These are phyloP conservation scores for Colletotrichum sp. DNA, from an alignment of 2,329 filamentous ascomycete genomes.

Conservation along the genomic window DNA sequence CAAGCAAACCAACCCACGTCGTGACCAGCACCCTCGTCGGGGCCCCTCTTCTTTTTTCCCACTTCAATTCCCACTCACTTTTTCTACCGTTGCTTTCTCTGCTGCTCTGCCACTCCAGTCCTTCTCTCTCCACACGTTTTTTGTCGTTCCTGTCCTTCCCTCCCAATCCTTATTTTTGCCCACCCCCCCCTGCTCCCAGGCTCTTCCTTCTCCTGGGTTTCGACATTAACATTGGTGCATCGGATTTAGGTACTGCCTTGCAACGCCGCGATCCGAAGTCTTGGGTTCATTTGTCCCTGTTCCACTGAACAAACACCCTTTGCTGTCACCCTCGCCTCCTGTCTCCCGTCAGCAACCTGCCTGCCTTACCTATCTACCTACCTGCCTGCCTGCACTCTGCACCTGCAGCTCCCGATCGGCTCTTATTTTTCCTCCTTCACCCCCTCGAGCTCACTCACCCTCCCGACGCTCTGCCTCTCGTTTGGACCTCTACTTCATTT, in stretches of 20 bases:
- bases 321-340: neutral
- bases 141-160: neutral
- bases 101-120: neutral
- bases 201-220: neutral
- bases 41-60: neutral
- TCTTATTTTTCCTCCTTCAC: neutral
- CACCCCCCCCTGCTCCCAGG: neutral
- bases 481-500: neutral
- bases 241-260: neutral
- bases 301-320: slow-evolving; percentile 4
- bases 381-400: neutral
- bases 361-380: too few relatives aligned
- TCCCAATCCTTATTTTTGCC: neutral
- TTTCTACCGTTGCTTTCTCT: neutral
- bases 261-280: slow-evolving; percentile 10
- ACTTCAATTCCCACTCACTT: neutral
- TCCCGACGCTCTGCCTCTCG: slow-evolving; percentile 2
- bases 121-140: slow-evolving; percentile 1
- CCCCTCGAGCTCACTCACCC: neutral
- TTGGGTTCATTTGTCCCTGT: slow-evolving; percentile 8
- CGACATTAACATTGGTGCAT: slow-evolving; percentile 5
- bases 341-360: neutral
- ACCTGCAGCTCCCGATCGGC: neutral
- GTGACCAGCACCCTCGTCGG: neutral
- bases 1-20: neutral